These are phyloP conservation scores for Nicotiana benthamiana DNA, from an alignment of 257 asterid species.

Conservation along the genomic window DNA sequence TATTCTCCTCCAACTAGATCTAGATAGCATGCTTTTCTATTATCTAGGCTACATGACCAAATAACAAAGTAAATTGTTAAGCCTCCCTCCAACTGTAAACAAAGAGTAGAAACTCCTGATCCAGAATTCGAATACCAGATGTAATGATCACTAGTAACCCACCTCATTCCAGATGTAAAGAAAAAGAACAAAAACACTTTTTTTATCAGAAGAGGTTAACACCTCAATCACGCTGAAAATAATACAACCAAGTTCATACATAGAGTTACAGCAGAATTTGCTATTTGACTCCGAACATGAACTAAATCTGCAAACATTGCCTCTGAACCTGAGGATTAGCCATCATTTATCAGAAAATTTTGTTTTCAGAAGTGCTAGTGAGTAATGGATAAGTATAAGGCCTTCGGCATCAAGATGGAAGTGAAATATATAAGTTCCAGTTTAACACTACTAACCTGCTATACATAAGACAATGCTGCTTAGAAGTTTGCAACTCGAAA, in stretches of 20 bases:
- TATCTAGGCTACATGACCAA: neutral
- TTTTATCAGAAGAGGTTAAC: too few species aligned
- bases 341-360: neutral
- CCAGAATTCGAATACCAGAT: neutral
- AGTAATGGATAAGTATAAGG: neutral
- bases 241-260: too few species aligned
- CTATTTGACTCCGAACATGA: too few species aligned
- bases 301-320: constrained; percentile 88
- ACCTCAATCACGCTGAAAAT: too few species aligned
- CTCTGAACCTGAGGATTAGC: constrained; percentile 58
- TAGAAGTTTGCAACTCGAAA: constrained; percentile 61
- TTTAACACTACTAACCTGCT: constrained; percentile 54
- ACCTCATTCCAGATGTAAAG: neutral
- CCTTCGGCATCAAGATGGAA: neutral
- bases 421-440: neutral
- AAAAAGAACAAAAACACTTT: too few species aligned
- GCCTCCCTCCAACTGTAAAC: too few species aligned
- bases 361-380: neutral
- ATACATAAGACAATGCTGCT: constrained; percentile 69
- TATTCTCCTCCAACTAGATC: neutral
- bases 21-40: neutral
- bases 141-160: neutral
- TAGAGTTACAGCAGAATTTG: too few species aligned
- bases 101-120: neutral
- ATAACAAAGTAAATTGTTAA: neutral